Evolutionary conservation across 345 rosid genomes (phyloP), one percentile per base, ranked within the genome.

Genomic region (Eucalyptus sideroxylon): DNA sequence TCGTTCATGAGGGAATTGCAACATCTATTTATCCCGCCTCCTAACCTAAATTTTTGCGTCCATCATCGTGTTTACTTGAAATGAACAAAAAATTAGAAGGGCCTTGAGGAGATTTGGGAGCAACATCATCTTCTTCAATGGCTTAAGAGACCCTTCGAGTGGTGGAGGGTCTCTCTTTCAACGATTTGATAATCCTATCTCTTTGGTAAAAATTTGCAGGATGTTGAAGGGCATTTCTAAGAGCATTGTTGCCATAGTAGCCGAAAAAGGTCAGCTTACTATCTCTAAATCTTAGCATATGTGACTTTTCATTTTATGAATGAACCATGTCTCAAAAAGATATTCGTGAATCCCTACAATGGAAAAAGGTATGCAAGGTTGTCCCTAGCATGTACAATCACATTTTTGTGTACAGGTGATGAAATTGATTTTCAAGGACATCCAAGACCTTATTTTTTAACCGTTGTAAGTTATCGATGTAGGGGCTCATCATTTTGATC

Each of bases 401-500:
- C 19, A 87, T 59, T 17, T 31, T 62, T 17, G 37, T 30, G 15
- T 7, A 17, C 7, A 37, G 15, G 45, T 19, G 31, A 26, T 30
- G 40, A 86, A n/a, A 86, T 34, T 50, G 27, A n/a, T 31, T 86
- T 86, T 17, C 45, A 16, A 4, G 37, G 27, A n/a, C 59, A 51
- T 34, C 3, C 45, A 14, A 5, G 3, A 7, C 10, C 34, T 87
- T 31, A 11, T n/a, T 40, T 56, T 23, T 31, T 60, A 56, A 87
- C 19, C 6, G 2, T 87, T 11, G 11, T n/a, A 87, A 87, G 31
- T 87, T 31, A 21, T 5, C 2, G 10, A 5, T 40, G 44, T 34
- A 95, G 96, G 98, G 72, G 95, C 96, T 88, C 96, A 96, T 86
- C 96, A 95, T 88, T 96, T 95, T 37, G 96, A 95, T 92, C 62